Conservation (phyloP, 192 early-diverging fungal species). For the Coemansia aciculifera region DNA sequence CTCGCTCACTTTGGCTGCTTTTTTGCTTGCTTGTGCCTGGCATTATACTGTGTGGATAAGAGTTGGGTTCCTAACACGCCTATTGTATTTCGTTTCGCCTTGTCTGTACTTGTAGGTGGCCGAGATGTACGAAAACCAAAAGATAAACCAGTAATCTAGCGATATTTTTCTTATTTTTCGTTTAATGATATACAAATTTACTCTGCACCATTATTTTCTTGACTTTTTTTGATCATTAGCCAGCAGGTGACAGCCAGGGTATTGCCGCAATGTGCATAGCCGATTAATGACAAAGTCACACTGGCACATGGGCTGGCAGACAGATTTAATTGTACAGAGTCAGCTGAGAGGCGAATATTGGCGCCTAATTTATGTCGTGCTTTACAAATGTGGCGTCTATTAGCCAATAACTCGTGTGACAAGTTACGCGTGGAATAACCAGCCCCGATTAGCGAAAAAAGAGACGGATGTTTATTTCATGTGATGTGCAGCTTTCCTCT, state of each 20-base stretch:
- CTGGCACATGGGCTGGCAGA: neutral
- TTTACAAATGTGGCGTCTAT: constrained; percentile 2
- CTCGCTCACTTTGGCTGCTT: constrained; percentile 15
- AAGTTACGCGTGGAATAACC: constrained; percentile 5
- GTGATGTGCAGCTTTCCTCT: neutral
- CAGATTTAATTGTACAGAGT: neutral
- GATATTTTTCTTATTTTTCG: neutral
- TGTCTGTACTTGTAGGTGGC: constrained; percentile 38
- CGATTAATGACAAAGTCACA: neutral
- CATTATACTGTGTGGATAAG: neutral
- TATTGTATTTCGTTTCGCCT: neutral
- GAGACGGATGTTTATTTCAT: neutral
- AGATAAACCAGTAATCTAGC: constrained; percentile 40
- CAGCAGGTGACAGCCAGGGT: neutral
- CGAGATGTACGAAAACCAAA: constrained; percentile 60
- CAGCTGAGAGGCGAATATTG: neutral
- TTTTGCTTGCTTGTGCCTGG: neutral
- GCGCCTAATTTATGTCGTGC: neutral
- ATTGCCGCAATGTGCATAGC: neutral
- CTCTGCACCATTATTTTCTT: neutral
- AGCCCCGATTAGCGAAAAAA: neutral
- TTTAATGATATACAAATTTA: neutral
- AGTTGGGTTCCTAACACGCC: neutral
- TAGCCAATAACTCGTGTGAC: neutral
- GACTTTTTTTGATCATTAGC: neutral